Base-by-base conservation (phyloP, 1,139 yeast species). In the Yamadazyma dushanensis region DNA sequence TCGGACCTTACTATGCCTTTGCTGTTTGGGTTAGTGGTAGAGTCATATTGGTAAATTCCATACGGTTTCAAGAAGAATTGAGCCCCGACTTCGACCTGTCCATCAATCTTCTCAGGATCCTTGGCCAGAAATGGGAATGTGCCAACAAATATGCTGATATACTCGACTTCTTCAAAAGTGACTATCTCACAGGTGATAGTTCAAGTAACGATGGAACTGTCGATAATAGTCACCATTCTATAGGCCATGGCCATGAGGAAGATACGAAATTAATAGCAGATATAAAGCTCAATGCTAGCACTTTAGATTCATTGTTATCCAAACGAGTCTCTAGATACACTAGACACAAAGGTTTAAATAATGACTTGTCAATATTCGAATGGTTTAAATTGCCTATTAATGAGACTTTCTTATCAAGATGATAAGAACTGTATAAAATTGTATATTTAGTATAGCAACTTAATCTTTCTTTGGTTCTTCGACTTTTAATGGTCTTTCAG, bases 401-500 rank as follows among this genome's bases (percentile, higher is more conserved):
- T 21, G 41, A 43, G 21, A 33, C 38, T 9, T 37, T 40, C 17
- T 26, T 38, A 23, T 14, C 36, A 4, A 17, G 31, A 15, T 25
- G 27, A 23, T 22, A 20, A 11, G 16, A 23, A 16, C 27, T 9
- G 10, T 15, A 18, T 8, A 9, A 4, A 10, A 7, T 5, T 11
- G 19, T 11, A 26, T 13, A 5, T 21, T 21, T 21, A 21, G 24
- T 22, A 13, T 8, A 15, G 10, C 10, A 25, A 18, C 16, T 24
- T 19, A 8, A 24, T 29, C 32, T 25, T 38, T 36, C 40, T 41
- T 40, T 27, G 42, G 44, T 16, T 46, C 39, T 16, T 46, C 48
- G 26, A 37, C 33, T 22, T 37, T 45, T 34, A 69, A 47, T 1
- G 66, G 56, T 46, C 57, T 63, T 41, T 62, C 64, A n/a, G 73